Conservation (phyloP, 1,284 basidiomycete species). For the Heliocybe sulcata region DNA sequence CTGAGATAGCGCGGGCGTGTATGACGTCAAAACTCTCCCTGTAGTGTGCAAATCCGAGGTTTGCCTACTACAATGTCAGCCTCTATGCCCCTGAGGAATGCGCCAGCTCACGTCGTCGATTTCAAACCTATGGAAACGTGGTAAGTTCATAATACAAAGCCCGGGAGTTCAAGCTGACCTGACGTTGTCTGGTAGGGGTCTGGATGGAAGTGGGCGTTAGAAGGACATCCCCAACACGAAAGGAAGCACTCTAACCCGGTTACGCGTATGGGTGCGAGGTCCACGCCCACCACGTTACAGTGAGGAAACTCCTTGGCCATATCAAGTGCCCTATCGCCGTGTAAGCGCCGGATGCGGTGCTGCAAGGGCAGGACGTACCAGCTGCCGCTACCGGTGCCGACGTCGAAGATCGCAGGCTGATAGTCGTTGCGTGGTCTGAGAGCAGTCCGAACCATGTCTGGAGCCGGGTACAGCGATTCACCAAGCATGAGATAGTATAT, state of each 20-base stretch:
- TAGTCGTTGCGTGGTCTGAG: slow-evolving; percentile 20
- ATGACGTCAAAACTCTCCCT: slow-evolving; percentile 22
- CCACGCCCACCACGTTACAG: slow-evolving; percentile 25
- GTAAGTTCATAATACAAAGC: not conserved
- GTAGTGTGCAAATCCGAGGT: slow-evolving; percentile 26
- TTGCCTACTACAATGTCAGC: slow-evolving; percentile 16
- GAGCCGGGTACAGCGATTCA: slow-evolving; percentile 19
- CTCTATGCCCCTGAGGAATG: not conserved
- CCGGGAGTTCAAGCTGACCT: slow-evolving; percentile 21
- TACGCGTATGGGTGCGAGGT: slow-evolving; percentile 22
- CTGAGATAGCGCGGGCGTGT: slow-evolving; percentile 21
- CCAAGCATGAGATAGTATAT: slow-evolving; percentile 22
- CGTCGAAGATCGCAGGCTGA: slow-evolving; percentile 21
- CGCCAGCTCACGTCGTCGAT: slow-evolving; percentile 22
- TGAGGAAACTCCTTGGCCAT: slow-evolving; percentile 27
- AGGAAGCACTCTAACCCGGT: slow-evolving; percentile 14
- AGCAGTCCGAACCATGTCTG: slow-evolving; percentile 21
- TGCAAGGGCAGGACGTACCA: slow-evolving; percentile 15
- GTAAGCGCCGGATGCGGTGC: not conserved
- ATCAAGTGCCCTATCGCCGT: slow-evolving; percentile 21
- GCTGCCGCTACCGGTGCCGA: slow-evolving; percentile 27
- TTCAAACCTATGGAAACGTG: slow-evolving; percentile 20
- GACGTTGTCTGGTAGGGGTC: slow-evolving; percentile 23
- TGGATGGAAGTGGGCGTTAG: slow-evolving; percentile 6
- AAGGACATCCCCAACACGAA: not conserved